Percentiles rank a stretch among this genome's conserved stretches.
Evolutionary conservation across 208 protist species (phyloP).

Genomic region (Leishmania gerbilli): DNA sequence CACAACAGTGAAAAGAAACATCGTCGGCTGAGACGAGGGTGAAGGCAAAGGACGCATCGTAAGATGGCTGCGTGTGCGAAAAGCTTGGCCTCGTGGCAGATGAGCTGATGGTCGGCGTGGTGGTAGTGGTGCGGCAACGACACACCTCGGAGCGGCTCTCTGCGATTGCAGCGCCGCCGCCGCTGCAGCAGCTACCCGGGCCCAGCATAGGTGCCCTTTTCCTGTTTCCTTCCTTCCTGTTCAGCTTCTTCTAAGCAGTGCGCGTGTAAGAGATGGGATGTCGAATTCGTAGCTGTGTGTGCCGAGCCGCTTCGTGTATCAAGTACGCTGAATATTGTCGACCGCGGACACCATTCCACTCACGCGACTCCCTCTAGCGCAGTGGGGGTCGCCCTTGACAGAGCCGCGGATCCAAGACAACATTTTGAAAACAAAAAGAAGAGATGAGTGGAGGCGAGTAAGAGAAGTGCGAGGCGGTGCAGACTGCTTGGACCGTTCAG

Average conservation of each 20-base stretch:
- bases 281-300: not conserved
- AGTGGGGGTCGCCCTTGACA: not conserved
- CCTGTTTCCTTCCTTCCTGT: not conserved
- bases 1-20: constrained; percentile 4
- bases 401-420: not conserved
- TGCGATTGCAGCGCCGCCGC: not conserved
- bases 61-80: not conserved
- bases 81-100: not conserved
- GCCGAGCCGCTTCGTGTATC: not conserved
- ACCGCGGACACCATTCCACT: not conserved
- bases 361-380: not conserved
- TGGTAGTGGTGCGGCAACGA: not conserved
- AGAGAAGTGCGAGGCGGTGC: not conserved
- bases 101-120: not conserved
- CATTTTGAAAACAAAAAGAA: not conserved
- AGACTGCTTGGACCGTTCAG: not conserved
- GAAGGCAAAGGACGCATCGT: constrained; percentile 15
- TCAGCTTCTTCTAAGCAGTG: not conserved
- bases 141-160: not conserved
- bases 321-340: not conserved
- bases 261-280: not conserved
- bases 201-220: not conserved
- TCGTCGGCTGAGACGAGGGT: constrained; percentile 39
- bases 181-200: not conserved
- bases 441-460: not conserved